These are phyloP conservation scores for Eimeria acervulina DNA, from an alignment of 169 alveolate species.

Conservation along the genomic window DNA sequence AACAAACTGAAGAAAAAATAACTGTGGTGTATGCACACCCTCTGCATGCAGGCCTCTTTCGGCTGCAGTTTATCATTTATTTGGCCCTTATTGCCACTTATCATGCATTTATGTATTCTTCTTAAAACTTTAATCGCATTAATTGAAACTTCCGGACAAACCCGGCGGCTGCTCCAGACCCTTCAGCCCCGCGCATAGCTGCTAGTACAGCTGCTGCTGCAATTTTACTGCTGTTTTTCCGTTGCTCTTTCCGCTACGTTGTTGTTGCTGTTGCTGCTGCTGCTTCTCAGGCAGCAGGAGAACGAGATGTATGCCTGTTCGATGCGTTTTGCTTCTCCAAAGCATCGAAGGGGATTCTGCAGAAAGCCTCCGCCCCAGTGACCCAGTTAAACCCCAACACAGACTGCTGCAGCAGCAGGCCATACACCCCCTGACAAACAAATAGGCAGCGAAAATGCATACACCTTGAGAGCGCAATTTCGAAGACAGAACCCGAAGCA, in stretches of 20 bases:
- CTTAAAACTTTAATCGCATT: background rate
- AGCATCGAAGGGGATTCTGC: slow-evolving; percentile 8
- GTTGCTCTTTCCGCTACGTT: background rate
- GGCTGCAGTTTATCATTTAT: background rate
- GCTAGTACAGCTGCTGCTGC: background rate
- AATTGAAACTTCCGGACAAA: background rate
- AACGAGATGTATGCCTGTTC: background rate
- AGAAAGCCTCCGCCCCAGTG: slow-evolving; percentile 50
- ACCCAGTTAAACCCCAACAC: slow-evolving; percentile 46
- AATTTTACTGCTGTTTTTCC: background rate
- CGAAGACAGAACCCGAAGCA: background rate
- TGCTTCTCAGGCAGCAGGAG: slow-evolving; percentile 18
- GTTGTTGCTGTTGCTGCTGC: slow-evolving; percentile 7
- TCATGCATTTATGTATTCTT: background rate
- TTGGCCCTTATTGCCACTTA: background rate
- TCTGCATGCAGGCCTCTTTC: background rate
- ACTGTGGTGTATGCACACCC: background rate
- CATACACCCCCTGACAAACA: slow-evolving; percentile 46
- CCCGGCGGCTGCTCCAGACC: background rate
- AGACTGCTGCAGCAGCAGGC: slow-evolving; percentile 17
- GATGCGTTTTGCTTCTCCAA: background rate
- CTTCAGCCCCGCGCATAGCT: background rate
- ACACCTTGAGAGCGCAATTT: background rate
- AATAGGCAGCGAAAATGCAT: background rate
- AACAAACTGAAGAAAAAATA: background rate